Evolutionary conservation across 1,139 yeast species (phyloP), one percentile per base, ranked within the genome.

Genomic region (Geotrichum europaeum): DNA sequence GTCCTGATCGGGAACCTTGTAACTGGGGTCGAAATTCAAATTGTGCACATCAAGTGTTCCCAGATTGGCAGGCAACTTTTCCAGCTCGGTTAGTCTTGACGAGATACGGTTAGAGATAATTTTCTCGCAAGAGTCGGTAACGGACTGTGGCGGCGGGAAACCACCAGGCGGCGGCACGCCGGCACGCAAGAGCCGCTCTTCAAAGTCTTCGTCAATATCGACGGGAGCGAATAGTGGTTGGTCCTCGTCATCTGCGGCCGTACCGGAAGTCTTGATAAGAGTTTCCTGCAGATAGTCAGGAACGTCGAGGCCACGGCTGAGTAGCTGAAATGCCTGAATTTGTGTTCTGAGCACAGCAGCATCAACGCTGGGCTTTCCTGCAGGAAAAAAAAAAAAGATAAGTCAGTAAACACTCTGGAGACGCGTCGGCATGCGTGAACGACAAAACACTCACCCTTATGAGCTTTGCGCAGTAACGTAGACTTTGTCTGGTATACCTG

Each of bases 301-400:
- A 56, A 94, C 73, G 69, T 89, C 95, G 66, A 89, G 70, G 71
- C 91, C 96, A 66, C 83, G 86, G 1, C 95, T 82, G 60, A 94
- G 76, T 40, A 91, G 73, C 71, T 90, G 90, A 65, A 89, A 82
- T 0, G 95, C 89, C 32, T 84, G 77, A 34, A 94, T 74, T 73
- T 92, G 98, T 58, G 83, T 80, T 60, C 81, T 79, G 59, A 90
- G 76, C 55, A 34, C 66, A 65, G 55, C 66, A 61, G 25, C 28
- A 59, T 60, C 51, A 65, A 32, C 30, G 13, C n/a, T 47, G 2
- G n/a, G 32, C 20, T 49, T 24, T 6, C 40, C 32, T 28, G 28
- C 5, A 28, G 10, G 5, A 25, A 25, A 28, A 28, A 7, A 28
- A 28, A 28, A 28, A 28, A 28, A 40, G 47, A 34, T 34, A 34